Evolutionary conservation across 108 stramenopile genomes (phyloP), one percentile per base, ranked within the genome.

Genomic region (Nitzschia inconspicua): DNA sequence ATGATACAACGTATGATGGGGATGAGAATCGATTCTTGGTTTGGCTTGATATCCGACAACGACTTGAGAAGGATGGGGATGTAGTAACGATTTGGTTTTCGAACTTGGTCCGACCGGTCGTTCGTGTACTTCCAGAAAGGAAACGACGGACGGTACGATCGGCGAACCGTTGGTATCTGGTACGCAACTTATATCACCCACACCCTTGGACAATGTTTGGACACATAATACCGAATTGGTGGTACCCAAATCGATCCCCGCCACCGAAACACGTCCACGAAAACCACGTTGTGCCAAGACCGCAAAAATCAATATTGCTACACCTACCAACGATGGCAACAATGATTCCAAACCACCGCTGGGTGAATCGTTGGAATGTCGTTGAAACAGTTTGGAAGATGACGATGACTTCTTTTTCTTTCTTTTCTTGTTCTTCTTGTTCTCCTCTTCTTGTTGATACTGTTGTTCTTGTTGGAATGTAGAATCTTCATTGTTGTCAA

Each of bases 151-250:
- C 10, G 91, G 91, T 24, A 93, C 47, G 39, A 93, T 86, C 27
- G 85, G 81, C 25, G 85, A 83, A 4, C 65, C 65, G 4, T 71
- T 78, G n/a, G 85, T 85, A 77, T 93, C 91, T 18, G 67, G 54
- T 26, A 93, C 85, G 64, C 91, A 93, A 14, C 78, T 79, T 52
- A 93, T 93, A 18, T 68, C 75, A 8, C 91, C 91, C 9, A 93
- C 87, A 1, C 82, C 75, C 61, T 83, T 81, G 37, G 83, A 74
- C 2, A 60, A 84, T 23, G 80, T 60, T 56, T 93, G 91, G 1
- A 93, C 88, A 62, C 91, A 93, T 50, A 93, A 67, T 16, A 93
- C 91, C 51, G 80, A 82, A 47, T 93, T 93, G 60, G 91, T 93
- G 4, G 91, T 93, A 29, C 91, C 91, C 52, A 93, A 55, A 72